Evolutionary conservation across 2,329 filamentous ascomycete species (phyloP).

Genomic region (Fusarium solani-melongenae): DNA sequence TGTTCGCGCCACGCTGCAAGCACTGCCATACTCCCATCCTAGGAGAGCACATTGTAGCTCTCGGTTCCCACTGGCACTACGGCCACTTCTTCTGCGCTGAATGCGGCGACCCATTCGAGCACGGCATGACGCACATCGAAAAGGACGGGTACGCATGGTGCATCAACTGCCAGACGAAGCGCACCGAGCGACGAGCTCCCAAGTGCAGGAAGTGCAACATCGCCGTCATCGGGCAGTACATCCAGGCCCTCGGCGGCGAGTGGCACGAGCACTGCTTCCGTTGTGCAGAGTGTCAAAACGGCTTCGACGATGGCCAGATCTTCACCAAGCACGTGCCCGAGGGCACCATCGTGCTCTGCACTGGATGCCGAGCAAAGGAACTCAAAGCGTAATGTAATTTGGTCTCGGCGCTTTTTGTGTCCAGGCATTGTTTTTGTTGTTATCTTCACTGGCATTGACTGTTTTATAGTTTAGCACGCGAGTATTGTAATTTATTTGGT

Average conservation of each 20-base stretch:
- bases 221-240: constrained; percentile 89
- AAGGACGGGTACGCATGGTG: constrained; percentile 99
- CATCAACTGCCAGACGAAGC: constrained; percentile 88
- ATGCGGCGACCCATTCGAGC: constrained; percentile 93
- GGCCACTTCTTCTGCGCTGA: constrained; percentile 99
- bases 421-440: constrained; percentile 7
- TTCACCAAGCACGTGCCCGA: constrained; percentile 66
- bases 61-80: constrained; percentile 95
- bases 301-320: constrained; percentile 73
- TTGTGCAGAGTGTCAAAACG: constrained; percentile 72
- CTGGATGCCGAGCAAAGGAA: constrained; percentile 68
- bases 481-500: constrained; percentile 18
- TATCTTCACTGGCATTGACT: not conserved
- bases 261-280: constrained; percentile 96
- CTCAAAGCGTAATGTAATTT: constrained; percentile 60
- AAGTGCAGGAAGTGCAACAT: constrained; percentile 88
- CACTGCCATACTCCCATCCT: constrained; percentile 97
- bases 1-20: constrained; percentile 92
- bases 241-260: constrained; percentile 88
- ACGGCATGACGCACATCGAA: constrained; percentile 79
- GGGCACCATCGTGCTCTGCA: constrained; percentile 68
- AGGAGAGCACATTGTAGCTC: constrained; percentile 92
- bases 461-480: constrained; percentile 12
- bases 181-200: constrained; percentile 86
- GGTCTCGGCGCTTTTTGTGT: constrained; percentile 15